phyloP scores from a whole-genome alignment of 345 rosid genomes.

The Euphorbia lathyris region DNA sequence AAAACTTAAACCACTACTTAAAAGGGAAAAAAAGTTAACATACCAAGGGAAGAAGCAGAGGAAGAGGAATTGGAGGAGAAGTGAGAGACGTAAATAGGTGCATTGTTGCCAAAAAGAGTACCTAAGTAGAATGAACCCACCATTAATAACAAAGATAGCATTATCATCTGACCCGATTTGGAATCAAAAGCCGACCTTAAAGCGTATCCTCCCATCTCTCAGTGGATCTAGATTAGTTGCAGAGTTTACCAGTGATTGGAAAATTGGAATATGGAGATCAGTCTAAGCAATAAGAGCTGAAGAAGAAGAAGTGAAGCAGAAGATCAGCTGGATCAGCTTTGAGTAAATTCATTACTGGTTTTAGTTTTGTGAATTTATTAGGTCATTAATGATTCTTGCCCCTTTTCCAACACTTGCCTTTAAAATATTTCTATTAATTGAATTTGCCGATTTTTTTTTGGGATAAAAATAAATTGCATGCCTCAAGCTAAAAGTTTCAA shows the following conservation, averaged over 20 bases:
- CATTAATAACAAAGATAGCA: conserved; percentile 64
- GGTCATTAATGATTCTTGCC: too few species aligned
- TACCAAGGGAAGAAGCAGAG: conserved; percentile 23
- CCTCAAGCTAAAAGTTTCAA: too few species aligned
- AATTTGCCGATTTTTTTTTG: too few species aligned
- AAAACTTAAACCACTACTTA: background rate
- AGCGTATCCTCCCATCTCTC: conserved; percentile 52
- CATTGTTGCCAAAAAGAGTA: conserved; percentile 68
- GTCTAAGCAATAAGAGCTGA: background rate
- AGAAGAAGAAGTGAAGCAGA: background rate
- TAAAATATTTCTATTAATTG: too few species aligned
- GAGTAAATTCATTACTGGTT: too few species aligned
- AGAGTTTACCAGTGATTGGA: background rate
- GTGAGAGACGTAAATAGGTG: conserved; percentile 45
- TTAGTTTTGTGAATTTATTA: too few species aligned
- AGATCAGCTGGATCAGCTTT: background rate
- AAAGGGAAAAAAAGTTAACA: conserved; percentile 8
- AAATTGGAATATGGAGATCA: background rate
- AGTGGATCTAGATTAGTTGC: background rate
- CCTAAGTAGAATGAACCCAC: conserved; percentile 77
- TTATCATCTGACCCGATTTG: conserved; percentile 67
- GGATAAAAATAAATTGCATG: too few species aligned
- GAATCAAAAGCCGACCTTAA: conserved; percentile 61
- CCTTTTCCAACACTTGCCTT: too few species aligned
- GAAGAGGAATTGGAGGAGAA: conserved; percentile 28